phyloP scores from a whole-genome alignment of 208 protist species.

The Novymonas esmeraldas region DNA sequence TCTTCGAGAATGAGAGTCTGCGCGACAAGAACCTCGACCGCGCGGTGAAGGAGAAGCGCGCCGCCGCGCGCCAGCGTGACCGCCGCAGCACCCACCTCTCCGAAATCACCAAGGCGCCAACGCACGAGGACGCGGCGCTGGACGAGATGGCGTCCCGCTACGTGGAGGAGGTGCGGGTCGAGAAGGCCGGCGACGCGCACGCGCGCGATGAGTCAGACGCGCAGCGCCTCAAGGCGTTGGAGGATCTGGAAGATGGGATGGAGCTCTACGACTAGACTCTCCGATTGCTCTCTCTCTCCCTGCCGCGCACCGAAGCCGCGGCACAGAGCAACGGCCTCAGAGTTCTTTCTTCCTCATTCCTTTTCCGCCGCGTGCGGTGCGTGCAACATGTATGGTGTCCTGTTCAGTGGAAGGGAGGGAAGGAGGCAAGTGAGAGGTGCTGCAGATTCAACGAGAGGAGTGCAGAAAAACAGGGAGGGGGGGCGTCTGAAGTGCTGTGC shows the following conservation, averaged over 20 bases:
- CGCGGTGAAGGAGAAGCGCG: constrained; percentile 81
- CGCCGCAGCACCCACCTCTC: constrained; percentile 72
- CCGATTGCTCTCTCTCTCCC: not conserved
- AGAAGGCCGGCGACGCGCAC: constrained; percentile 41
- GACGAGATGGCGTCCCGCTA: constrained; percentile 63
- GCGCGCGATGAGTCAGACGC: constrained; percentile 49
- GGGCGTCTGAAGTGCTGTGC: no score
- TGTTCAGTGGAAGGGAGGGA: no score
- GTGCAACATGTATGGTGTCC: no score
- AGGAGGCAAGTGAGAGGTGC: no score
- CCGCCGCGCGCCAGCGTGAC: constrained; percentile 59
- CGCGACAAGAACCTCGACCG: constrained; percentile 95
- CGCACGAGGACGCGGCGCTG: constrained; percentile 48
- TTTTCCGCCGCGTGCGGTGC: no score
- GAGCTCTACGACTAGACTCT: constrained; percentile 46
- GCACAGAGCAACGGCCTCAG: no score
- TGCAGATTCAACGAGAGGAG: no score
- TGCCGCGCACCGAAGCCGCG: no score
- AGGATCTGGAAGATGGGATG: constrained; percentile 85
- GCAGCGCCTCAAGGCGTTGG: constrained; percentile 57
- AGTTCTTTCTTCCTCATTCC: not conserved
- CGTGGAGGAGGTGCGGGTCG: constrained; percentile 46
- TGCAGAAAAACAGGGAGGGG: no score
- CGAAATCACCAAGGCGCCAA: constrained; percentile 30
- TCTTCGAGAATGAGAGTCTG: constrained; percentile 94